phyloP scores from a whole-genome alignment of 805 yeast species.

The Hanseniaspora clermontiae region DNA sequence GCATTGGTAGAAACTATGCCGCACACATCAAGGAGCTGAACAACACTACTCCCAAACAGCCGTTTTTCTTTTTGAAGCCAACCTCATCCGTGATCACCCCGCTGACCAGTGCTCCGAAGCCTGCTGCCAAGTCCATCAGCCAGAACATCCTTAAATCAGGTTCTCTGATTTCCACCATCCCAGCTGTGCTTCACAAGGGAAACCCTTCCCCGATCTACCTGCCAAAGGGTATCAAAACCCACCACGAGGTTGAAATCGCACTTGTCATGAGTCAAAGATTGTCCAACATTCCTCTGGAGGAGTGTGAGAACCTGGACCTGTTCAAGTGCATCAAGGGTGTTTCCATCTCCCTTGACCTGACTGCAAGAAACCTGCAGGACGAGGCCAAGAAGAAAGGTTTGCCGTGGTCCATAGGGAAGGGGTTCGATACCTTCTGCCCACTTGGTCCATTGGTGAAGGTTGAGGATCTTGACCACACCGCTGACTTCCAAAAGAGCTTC shows the following conservation, averaged over 20 bases:
- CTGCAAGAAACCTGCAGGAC: conserved; percentile 91
- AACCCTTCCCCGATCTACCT: conserved; percentile 63
- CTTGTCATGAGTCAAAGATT: conserved; percentile 53
- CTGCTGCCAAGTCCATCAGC: not conserved
- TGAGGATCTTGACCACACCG: conserved; percentile 44
- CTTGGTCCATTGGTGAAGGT: conserved; percentile 64
- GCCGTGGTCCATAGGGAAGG: conserved; percentile 95
- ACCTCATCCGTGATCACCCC: conserved; percentile 60
- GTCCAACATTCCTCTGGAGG: conserved; percentile 42
- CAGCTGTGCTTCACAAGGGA: conserved; percentile 19
- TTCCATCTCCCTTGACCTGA: conserved; percentile 81
- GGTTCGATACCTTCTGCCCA: conserved; percentile 92
- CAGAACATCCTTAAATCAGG: conserved; percentile 13
- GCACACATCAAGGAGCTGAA: conserved; percentile 87
- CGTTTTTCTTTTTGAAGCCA: conserved; percentile 90
- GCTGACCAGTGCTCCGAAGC: conserved; percentile 20
- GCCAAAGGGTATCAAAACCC: conserved; percentile 69
- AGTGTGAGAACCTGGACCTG: conserved; percentile 39
- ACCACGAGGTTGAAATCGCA: conserved; percentile 91
- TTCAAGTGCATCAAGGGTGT: conserved; percentile 72
- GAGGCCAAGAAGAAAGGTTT: conserved; percentile 87
- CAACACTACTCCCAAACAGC: conserved; percentile 68
- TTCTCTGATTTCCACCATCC: not conserved
- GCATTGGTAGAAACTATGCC: conserved; percentile 95
- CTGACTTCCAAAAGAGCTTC: conserved; percentile 35